phyloP scores from a whole-genome alignment of 352 stramenopile species.

The Globisporangium spiculum region DNA sequence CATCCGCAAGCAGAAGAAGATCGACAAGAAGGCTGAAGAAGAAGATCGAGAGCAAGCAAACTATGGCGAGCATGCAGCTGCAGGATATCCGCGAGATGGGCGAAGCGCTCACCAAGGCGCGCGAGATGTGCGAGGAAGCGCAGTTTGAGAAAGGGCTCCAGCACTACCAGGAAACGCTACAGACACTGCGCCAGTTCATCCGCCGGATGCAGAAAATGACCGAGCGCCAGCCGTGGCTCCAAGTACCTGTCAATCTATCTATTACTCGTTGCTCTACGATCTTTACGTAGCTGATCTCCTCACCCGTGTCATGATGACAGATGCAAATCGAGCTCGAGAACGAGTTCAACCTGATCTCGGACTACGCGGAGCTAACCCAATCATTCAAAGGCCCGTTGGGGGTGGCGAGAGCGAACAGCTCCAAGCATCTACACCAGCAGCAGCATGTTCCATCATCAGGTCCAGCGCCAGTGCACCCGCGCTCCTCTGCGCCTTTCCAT shows the following conservation, averaged over 20 bases:
- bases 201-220: constrained; percentile 64
- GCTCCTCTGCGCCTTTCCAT: constrained; percentile 5
- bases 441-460: constrained; percentile 7
- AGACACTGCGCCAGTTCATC: constrained; percentile 59
- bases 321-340: constrained; percentile 84
- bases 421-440: constrained; percentile 29
- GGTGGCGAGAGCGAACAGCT: constrained; percentile 9
- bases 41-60: not conserved
- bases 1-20: not conserved
- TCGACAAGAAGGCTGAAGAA: not conserved
- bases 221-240: constrained; percentile 78
- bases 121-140: constrained; percentile 58
- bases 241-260: constrained; percentile 23
- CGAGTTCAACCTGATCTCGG: constrained; percentile 68
- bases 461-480: constrained; percentile 14
- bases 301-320: constrained; percentile 21
- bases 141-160: constrained; percentile 64
- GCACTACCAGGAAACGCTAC: constrained; percentile 59
- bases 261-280: not conserved
- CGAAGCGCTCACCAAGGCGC: constrained; percentile 51
- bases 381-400: constrained; percentile 55
- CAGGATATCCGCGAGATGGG: constrained; percentile 70
- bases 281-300: not conserved
- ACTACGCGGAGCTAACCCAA: constrained; percentile 76
- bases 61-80: constrained; percentile 47